Percentiles rank a stretch among this genome's conserved stretches.
phyloP scores from a whole-genome alignment of 2,329 filamentous ascomycete genomes.

The Xylaria sp. region DNA sequence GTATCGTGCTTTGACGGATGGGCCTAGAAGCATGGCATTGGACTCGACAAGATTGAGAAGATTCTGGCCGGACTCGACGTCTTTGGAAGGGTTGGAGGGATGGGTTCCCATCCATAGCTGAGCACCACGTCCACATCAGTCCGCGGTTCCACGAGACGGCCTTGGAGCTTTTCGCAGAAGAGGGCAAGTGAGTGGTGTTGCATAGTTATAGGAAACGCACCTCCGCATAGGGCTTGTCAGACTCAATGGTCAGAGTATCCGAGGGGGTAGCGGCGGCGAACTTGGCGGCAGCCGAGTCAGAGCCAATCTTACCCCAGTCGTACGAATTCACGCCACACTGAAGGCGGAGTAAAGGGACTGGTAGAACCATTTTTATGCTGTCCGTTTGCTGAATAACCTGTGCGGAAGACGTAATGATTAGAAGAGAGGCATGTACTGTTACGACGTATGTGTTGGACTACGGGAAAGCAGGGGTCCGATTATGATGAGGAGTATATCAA shows the following conservation, averaged over 20 bases:
- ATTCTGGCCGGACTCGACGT: constrained; percentile 83
- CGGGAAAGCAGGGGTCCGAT: not conserved
- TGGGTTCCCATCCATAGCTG: constrained; percentile 99
- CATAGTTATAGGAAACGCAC: constrained; percentile 58
- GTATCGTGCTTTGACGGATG: constrained; percentile 78
- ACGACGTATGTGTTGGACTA: not conserved
- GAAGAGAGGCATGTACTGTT: not conserved
- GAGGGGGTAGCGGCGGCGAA: constrained; percentile 88
- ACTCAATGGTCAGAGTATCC: constrained; percentile 78
- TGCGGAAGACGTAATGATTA: not conserved
- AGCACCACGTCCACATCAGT: constrained; percentile 19
- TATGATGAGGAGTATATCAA: not conserved
- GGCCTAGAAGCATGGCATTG: constrained; percentile 84
- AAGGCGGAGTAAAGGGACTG: constrained; percentile 85
- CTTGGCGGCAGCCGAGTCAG: constrained; percentile 85
- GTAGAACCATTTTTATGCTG: constrained; percentile 59
- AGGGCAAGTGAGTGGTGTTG: not conserved
- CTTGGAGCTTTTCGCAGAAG: not conserved
- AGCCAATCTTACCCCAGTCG: constrained; percentile 96
- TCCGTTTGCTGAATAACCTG: not conserved
- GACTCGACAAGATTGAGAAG: constrained; percentile 89
- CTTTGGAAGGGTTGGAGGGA: constrained; percentile 92
- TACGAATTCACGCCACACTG: constrained; percentile 97
- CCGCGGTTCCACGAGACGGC: not conserved
- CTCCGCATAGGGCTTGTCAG: constrained; percentile 94